A percentile compares a stretch with the other conserved stretches of the same genome.
Conservation (phyloP, 805 yeast genomes). For the Myxozyma neotropica region DNA sequence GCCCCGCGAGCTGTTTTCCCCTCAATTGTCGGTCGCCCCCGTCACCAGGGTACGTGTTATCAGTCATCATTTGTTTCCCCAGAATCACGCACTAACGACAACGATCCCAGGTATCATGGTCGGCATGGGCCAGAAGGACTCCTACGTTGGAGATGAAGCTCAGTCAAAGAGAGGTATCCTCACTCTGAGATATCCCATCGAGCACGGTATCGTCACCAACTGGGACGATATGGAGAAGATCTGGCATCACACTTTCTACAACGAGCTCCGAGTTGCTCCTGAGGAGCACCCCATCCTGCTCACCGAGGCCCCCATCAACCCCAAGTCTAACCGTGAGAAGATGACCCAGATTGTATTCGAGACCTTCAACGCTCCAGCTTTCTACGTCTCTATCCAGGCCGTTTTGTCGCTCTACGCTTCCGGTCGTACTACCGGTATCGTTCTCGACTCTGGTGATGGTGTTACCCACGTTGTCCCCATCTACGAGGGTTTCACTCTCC, state of each 20-base stretch:
- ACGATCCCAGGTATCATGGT: conserved; percentile 54
- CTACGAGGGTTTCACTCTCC: conserved; percentile 98
- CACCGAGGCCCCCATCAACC: conserved; percentile 99
- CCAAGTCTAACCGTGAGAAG: conserved; percentile 99
- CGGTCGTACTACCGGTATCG: conserved; percentile 99
- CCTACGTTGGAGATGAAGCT: conserved; percentile 99
- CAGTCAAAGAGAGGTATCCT: conserved; percentile 99
- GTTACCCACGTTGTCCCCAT: conserved; percentile 99
- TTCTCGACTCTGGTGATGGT: conserved; percentile 99
- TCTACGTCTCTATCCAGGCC: conserved; percentile 98
- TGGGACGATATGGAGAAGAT: conserved; percentile 99
- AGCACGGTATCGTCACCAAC: conserved; percentile 99
- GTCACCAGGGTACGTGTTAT: conserved; percentile 95
- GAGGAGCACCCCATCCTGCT: conserved; percentile 99
- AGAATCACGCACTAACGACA: background rate
- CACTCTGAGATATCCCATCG: conserved; percentile 97
- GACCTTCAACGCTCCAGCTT: conserved; percentile 99
- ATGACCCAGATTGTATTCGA: conserved; percentile 99
- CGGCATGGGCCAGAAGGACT: conserved; percentile 99
- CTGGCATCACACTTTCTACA: conserved; percentile 99
- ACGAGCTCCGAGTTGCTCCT: conserved; percentile 99
- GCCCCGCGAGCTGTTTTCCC: conserved; percentile 99
- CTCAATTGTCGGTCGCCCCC: conserved; percentile 99
- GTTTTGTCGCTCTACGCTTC: conserved; percentile 97
- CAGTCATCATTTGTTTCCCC: background rate